Evolutionary conservation across 495 filamentous ascomycete genomes (phyloP).

Genomic region (Polyplosphaeria fusca): DNA sequence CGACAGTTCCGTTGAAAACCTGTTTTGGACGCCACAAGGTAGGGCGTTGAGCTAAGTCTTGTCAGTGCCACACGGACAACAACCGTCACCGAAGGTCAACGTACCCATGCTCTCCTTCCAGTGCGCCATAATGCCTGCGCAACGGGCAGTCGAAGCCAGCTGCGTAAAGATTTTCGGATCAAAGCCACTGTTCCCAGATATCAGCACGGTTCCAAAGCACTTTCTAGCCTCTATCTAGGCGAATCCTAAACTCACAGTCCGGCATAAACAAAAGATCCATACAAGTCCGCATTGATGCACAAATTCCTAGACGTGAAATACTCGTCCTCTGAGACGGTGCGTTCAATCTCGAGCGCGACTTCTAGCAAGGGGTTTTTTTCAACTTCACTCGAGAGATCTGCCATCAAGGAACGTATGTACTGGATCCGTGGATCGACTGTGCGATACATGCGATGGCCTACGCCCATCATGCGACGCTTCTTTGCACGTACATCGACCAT

Average conservation of each 20-base stretch:
- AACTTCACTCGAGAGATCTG: not conserved
- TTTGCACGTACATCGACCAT: slow-evolving; percentile 5
- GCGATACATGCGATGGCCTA: slow-evolving; percentile 13
- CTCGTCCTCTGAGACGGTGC: slow-evolving; percentile 41
- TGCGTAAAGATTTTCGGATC: not conserved
- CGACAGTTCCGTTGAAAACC: slow-evolving; percentile 14
- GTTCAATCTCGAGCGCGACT: not conserved
- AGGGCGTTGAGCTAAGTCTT: too few species aligned
- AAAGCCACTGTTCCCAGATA: too few species aligned
- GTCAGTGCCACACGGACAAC: too few species aligned
- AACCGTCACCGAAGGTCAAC: not conserved
- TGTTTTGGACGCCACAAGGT: not conserved
- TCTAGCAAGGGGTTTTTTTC: not conserved
- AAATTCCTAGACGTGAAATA: slow-evolving; percentile 51
- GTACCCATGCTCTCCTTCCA: not conserved
- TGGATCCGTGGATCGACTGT: slow-evolving; percentile 4
- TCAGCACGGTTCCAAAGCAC: too few species aligned
- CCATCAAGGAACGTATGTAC: not conserved
- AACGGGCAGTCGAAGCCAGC: not conserved
- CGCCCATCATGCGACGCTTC: slow-evolving; percentile 10
- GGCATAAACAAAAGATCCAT: slow-evolving; percentile 56
- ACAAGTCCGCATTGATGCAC: slow-evolving; percentile 58
- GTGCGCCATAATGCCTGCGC: not conserved
- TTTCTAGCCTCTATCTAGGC: too few species aligned
- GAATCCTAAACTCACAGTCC: too few species aligned